Evolutionary conservation across 2,329 filamentous ascomycete genomes (phyloP), one percentile per base, ranked within the genome.

Genomic region (Dryadomyces sulphureus): DNA sequence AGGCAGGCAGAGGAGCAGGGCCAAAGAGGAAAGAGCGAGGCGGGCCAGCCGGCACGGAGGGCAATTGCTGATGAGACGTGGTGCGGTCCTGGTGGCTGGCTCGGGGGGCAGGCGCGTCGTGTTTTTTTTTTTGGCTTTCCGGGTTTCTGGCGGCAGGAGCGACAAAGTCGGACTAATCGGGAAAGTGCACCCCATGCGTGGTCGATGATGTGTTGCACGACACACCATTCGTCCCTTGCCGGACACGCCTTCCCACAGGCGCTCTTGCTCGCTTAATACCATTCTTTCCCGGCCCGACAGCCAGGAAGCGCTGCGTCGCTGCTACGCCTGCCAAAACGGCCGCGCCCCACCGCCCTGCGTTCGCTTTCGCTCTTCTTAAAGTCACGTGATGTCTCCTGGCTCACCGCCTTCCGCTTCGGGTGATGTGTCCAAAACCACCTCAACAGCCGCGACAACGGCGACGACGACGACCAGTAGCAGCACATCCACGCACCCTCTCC

Each of bases 401-500:
- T 43, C 44, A 49, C 48, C 48, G 48, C 48, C 45, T 49, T 49
- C 48, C 45, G 14, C 9, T 45, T 47, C 20, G 12, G 27, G 6
- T 11, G 19, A 17, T 12, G 11, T 32, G 27, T 32, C 27, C 27
- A n/a, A n/a, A n/a, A n/a, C n/a, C n/a, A n/a, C n/a, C n/a, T n/a
- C n/a, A n/a, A n/a, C n/a, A n/a, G n/a, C n/a, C n/a, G n/a, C n/a
- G n/a, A n/a, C n/a, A n/a, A n/a, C n/a, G n/a, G n/a, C n/a, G n/a
- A n/a, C n/a, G n/a, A n/a, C n/a, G n/a, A n/a, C n/a, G n/a, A n/a
- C n/a, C n/a, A n/a, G n/a, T n/a, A n/a, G n/a, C n/a, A n/a, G n/a
- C n/a, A n/a, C n/a, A n/a, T n/a, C n/a, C n/a, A n/a, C n/a, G 14
- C 9, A 1, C n/a, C 30, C 17, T 35, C 30, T 22, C 41, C 27